Conservation (phyloP, 1,139 yeast genomes). For the Suhomyces taliae region DNA sequence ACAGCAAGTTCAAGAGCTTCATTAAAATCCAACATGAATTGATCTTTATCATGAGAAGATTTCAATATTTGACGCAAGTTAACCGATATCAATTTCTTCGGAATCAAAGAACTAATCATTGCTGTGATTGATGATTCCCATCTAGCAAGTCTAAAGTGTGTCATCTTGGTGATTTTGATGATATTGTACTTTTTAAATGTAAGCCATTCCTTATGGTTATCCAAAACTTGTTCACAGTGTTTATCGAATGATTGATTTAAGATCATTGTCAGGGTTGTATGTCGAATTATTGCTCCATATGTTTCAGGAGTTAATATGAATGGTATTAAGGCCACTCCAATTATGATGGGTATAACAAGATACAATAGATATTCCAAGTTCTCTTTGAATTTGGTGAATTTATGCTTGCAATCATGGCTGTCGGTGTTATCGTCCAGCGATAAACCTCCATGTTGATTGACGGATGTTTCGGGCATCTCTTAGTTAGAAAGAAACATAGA, state of each 20-base stretch:
- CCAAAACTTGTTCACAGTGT: too few species aligned
- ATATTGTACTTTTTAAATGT: not conserved
- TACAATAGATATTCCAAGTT: conserved; percentile 9
- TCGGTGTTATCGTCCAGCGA: not conserved
- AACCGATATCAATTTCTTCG: too few species aligned
- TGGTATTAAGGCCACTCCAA: conserved; percentile 11
- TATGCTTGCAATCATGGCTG: not conserved
- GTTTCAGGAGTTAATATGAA: conserved; percentile 7
- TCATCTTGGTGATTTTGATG: too few species aligned
- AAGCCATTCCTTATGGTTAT: not conserved
- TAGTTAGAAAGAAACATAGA: not conserved
- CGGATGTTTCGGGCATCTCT: not conserved
- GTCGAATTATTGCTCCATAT: conserved; percentile 6
- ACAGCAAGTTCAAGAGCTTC: too few species aligned
- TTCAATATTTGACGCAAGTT: too few species aligned
- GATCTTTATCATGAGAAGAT: too few species aligned
- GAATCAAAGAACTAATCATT: too few species aligned
- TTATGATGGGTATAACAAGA: conserved; percentile 10
- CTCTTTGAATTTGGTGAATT: not conserved
- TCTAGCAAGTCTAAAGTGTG: too few species aligned
- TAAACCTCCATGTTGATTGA: not conserved
- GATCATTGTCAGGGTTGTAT: too few species aligned
- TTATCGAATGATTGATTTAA: not conserved
- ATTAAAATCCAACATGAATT: too few species aligned
- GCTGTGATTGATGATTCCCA: too few species aligned